Percentiles rank a stretch among this genome's conserved stretches.
Conservation (phyloP, 768 basidiomycete species). For the Lactarius quietus region DNA sequence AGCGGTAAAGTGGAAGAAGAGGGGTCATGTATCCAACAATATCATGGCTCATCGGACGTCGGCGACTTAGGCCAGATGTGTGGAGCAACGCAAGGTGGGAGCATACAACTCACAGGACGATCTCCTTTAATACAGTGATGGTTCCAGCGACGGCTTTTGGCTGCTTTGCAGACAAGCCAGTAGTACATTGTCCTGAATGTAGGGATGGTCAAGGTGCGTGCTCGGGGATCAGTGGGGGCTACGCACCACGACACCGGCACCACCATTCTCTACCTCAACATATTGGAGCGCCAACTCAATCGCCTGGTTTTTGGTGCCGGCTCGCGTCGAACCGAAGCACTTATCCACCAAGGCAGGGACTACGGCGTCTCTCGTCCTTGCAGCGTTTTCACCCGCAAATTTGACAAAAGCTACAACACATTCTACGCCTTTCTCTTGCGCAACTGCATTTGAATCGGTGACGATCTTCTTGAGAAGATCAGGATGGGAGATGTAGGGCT, state of each 20-base stretch:
- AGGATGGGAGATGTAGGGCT: conserved; percentile 75
- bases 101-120: conserved; percentile 60
- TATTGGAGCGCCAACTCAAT: conserved; percentile 85
- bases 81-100: neutral
- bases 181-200: conserved; percentile 55
- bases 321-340: conserved; percentile 85
- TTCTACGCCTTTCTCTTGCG: conserved; percentile 97
- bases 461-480: conserved; percentile 83
- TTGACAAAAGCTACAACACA: conserved; percentile 82
- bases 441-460: conserved; percentile 91
- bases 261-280: conserved; percentile 90
- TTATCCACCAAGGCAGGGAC: conserved; percentile 95
- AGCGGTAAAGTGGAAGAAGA: neutral
- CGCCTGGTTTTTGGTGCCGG: conserved; percentile 85
- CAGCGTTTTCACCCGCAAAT: conserved; percentile 85
- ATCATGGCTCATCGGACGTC: neutral
- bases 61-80: neutral
- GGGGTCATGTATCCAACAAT: neutral
- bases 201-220: neutral
- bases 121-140: conserved; percentile 74
- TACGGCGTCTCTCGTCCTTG: conserved; percentile 74
- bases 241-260: conserved; percentile 84
- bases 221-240: conserved; percentile 25
- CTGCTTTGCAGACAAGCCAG: conserved; percentile 86
- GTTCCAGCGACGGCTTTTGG: conserved; percentile 88